These are phyloP conservation scores for Podila clonocystis DNA, from an alignment of 192 early-diverging fungal species.

Conservation along the genomic window DNA sequence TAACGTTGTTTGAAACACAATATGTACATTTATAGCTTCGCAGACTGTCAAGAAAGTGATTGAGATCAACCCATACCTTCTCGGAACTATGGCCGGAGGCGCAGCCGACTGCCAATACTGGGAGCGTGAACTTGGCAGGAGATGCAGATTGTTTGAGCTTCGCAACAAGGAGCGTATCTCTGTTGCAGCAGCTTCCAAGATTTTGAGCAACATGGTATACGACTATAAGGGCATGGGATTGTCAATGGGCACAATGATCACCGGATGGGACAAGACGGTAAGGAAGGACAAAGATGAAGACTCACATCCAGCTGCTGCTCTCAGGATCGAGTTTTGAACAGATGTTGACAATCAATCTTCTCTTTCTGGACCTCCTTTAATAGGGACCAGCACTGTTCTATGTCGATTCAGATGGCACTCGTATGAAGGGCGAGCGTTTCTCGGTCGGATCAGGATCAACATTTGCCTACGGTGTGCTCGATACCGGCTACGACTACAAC, in stretches of 20 bases:
- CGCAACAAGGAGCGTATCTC: slow-evolving; percentile 99
- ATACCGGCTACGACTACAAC: slow-evolving; percentile 86
- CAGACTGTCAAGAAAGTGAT: slow-evolving; percentile 98
- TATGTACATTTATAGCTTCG: slow-evolving; percentile 71
- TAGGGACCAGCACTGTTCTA: slow-evolving; percentile 95
- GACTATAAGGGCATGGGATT: slow-evolving; percentile 99
- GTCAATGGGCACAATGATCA: slow-evolving; percentile 99
- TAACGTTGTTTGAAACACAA: slow-evolving; percentile 3
- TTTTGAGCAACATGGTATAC: slow-evolving; percentile 97
- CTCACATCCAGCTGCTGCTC: no score
- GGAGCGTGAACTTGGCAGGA: slow-evolving; percentile 96
- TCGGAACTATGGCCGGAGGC: slow-evolving; percentile 99
- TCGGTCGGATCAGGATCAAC: slow-evolving; percentile 99
- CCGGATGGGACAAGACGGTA: slow-evolving; percentile 97
- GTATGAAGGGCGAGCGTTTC: slow-evolving; percentile 89
- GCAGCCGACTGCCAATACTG: slow-evolving; percentile 99
- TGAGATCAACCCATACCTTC: slow-evolving; percentile 98
- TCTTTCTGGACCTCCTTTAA: not conserved
- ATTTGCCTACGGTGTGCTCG: slow-evolving; percentile 98
- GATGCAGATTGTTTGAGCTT: slow-evolving; percentile 94
- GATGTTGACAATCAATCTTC: not conserved
- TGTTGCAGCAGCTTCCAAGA: slow-evolving; percentile 96
- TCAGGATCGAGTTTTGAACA: no score
- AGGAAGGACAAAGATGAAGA: slow-evolving; percentile 8
- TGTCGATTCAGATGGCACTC: slow-evolving; percentile 94